A percentile compares a stretch with the other conserved stretches of the same genome.
Conservation (phyloP, 495 filamentous ascomycete species). For the Hyphodiscus hymeniophilus region DNA sequence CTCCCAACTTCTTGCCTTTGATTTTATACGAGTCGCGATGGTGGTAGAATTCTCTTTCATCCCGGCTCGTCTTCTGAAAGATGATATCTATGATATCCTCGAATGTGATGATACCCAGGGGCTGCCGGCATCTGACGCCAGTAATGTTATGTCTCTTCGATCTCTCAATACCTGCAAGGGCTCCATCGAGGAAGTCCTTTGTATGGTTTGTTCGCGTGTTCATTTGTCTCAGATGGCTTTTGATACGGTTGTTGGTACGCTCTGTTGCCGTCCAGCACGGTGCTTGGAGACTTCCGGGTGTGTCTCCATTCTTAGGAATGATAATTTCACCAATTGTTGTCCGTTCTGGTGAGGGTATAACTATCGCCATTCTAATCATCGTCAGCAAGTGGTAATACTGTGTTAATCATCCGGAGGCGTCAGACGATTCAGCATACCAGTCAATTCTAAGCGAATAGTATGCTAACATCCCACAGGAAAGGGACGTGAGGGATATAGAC, state of each 20-base stretch:
- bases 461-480: no score
- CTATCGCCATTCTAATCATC: conserved; percentile 16
- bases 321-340: neutral
- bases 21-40: conserved; percentile 1
- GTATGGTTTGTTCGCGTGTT: no score
- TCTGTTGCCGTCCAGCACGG: conserved; percentile 9
- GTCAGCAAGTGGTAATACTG: neutral
- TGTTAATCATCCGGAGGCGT: no score
- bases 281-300: neutral
- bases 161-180: no score
- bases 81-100: conserved; percentile 18
- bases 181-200: conserved; percentile 2
- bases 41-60: conserved; percentile 18
- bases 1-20: conserved; percentile 8
- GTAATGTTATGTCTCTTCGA: neutral
- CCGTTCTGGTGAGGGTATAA: conserved; percentile 6
- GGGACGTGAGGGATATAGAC: neutral
- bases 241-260: conserved; percentile 4
- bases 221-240: conserved; percentile 4
- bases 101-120: conserved; percentile 19
- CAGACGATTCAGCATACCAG: no score
- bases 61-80: conserved; percentile 17
- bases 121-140: conserved; percentile 12
- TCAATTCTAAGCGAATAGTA: no score
- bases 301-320: neutral